Evolutionary conservation across 2,329 filamentous ascomycete species (phyloP), one percentile per base, ranked within the genome.

Genomic region (Trichoderma aggressivum): DNA sequence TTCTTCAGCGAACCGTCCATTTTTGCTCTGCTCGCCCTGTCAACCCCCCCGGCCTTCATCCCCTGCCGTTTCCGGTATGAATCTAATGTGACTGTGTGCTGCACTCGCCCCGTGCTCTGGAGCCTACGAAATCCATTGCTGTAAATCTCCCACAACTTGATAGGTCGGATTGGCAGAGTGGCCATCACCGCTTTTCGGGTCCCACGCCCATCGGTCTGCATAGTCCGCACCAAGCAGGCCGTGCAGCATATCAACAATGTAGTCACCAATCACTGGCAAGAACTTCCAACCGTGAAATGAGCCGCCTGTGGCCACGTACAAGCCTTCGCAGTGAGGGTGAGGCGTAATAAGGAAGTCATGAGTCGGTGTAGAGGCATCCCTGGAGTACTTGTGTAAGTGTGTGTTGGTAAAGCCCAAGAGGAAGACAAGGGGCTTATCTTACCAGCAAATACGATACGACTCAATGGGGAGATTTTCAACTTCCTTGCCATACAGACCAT

Each of bases 201-300:
- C 78, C 84, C 85, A 86, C 59, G 81, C 83, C 83, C 84, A 85
- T 65, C 83, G 79, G 68, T 79, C 78, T 30, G 75, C 76, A 71
- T 81, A 81, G 47, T 82, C 79, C 8, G 77, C 73, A n/a, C 78
- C 78, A 36, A 85, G 79, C 68, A 76, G 78, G 69, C 81, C 82
- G 65, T 83, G 77, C 76, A 86, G 77, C 80, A 85, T 82, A 74
- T 87, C 83, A 34, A 83, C 80, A 70, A 89, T 82, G 77, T 91
- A 91, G 71, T 86, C 85, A 4, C 89, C 89, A 73, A 90, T 86
- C 28, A 86, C 86, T 1, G 89, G 89, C 30, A 91, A 80, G 75
- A 91, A 90, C 77, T 91, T 91, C 85, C 86, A 90, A 34, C 86
- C 86, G 76, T 91, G 89, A 73, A 90, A 89, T 14, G 88, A 90